Evolutionary conservation across 2,329 filamentous ascomycete species (phyloP).

Genomic region (Chaetomium olivaceum): DNA sequence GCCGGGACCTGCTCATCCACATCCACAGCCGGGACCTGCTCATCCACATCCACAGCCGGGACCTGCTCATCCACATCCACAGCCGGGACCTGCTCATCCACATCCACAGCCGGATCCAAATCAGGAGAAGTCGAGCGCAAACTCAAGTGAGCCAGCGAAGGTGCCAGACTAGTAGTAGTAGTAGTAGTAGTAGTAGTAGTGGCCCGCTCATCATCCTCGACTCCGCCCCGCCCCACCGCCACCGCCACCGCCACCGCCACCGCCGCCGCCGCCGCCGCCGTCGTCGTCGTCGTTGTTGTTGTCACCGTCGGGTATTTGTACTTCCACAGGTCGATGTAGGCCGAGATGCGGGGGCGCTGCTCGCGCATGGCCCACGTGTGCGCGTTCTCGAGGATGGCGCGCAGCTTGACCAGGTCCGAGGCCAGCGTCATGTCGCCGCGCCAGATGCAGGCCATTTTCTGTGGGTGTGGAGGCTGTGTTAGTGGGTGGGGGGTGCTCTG

Average conservation of each 20-base stretch:
- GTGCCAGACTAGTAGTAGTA: neutral
- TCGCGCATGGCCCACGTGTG: slow-evolving; percentile 12
- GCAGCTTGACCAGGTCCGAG: slow-evolving; percentile 1
- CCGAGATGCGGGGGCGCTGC: slow-evolving; percentile 13
- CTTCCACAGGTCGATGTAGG: slow-evolving; percentile 14
- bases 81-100: neutral
- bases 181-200: no score
- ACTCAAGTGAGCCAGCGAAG: neutral
- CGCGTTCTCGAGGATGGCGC: slow-evolving; percentile 4
- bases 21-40: neutral
- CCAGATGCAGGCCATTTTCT: slow-evolving; percentile 17
- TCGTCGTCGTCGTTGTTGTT: no score
- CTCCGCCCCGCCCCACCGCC: no score
- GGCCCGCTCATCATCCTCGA: neutral
- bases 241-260: no score
- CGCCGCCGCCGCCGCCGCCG: no score
- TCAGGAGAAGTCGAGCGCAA: neutral
- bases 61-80: neutral
- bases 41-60: neutral
- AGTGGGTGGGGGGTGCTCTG: neutral
- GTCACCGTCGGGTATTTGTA: neutral
- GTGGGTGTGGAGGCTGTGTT: neutral
- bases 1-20: neutral
- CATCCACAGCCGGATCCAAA: no score
- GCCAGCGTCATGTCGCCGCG: slow-evolving; percentile 10